Evolutionary conservation across 306 rosid species (phyloP), one percentile per base, ranked within the genome.

Genomic region (Prunus kanzakura): DNA sequence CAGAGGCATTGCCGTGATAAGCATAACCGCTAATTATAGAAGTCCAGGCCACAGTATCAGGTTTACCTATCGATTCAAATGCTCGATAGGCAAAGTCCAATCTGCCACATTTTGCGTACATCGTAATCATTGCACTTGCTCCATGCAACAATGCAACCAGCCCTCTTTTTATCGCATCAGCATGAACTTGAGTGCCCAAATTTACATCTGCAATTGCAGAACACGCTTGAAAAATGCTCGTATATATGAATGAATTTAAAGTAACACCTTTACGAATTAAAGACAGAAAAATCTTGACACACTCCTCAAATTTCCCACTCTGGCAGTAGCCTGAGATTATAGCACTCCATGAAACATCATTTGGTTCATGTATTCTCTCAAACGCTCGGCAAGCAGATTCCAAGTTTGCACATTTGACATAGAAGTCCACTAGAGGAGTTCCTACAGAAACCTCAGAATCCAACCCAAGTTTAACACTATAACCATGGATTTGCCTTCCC

Each of bases 21-120:
- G 88, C 88, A 73, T 85, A 77, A 38, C 86, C 91, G 73, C 83
- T 83, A 68, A 89, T 83, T 70, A 87, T 62, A 55, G 93, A 87
- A 75, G 89, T 87, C 93, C 91, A 85, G 3, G 93, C 91, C 61
- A 86, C 79, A 62, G 81, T 65, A 60, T 89, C 93, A 46, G 91
- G 91, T 76, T 83, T 78, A 30, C 70, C 87, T 81, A 87, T 69
- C 2, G 87, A 78, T 38, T 78, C 75, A 80, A 87, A 89, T 76
- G 85, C 85, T 79, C 60, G 76, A 71, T 71, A 67, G 38, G 93
- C 93, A 82, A 76, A 73, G 69, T 87, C 88, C 69, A 85, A 32
- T 85, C 76, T 80, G 74, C 89, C 93, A 50, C 91, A 89, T 81
- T 84, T 89, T 71, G 93, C 75, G 81, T 89, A 89, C 93, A 89